Conservation (phyloP, 371 early-diverging fungal genomes). For the Massospora cicadina region DNA sequence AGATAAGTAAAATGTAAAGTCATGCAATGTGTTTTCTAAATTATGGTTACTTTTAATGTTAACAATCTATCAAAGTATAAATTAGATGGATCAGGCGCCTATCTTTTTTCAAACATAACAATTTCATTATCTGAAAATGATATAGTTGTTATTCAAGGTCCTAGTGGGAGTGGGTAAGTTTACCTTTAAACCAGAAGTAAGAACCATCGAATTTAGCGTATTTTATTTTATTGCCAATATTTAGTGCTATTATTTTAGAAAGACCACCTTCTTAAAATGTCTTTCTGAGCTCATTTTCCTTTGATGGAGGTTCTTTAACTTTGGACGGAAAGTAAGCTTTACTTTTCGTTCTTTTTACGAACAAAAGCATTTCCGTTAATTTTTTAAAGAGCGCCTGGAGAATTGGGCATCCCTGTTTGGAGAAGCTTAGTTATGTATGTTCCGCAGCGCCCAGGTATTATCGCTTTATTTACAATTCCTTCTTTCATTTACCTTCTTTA, state of each 20-base stretch:
- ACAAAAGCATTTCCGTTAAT: not conserved
- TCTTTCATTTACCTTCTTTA: not conserved
- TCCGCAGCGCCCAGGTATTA: not conserved
- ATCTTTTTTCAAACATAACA: not conserved
- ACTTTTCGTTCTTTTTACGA: not conserved
- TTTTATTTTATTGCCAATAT: not conserved
- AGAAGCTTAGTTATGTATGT: not conserved
- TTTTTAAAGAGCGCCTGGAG: not conserved
- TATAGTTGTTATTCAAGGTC: not conserved
- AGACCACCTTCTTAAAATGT: not conserved
- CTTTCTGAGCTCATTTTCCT: not conserved
- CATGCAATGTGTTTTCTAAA: too few species aligned
- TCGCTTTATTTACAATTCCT: not conserved
- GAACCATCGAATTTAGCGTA: too few species aligned
- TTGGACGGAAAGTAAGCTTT: not conserved
- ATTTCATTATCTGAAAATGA: not conserved
- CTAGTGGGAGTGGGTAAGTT: not conserved
- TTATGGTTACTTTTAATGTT: not conserved
- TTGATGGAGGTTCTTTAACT: not conserved
- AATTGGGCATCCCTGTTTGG: not conserved
- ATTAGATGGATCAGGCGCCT: not conserved
- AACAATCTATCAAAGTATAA: not conserved
- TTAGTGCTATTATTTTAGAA: not conserved
- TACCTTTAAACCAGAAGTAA: not conserved
- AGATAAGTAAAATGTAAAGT: too few species aligned